Conservation (phyloP, 2,329 filamentous ascomycete species). For the Stemphylium beticola region DNA sequence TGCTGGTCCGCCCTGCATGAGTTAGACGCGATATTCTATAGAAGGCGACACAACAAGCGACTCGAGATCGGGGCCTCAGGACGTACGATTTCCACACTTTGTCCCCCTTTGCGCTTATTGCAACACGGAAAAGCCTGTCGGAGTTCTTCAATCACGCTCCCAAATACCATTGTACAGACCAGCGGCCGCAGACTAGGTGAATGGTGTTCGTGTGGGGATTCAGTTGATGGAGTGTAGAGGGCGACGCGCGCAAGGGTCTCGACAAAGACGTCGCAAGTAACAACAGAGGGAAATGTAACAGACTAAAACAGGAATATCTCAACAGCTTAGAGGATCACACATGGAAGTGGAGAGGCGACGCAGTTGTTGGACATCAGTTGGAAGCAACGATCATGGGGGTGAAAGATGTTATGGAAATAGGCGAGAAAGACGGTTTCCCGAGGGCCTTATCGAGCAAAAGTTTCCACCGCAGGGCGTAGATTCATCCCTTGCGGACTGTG, state of each 20-base stretch:
- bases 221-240: not conserved
- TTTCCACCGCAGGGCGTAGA: constrained; percentile 21
- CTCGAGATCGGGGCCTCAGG: not conserved
- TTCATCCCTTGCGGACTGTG: constrained; percentile 41
- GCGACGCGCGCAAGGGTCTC: constrained; percentile 1
- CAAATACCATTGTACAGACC: not conserved
- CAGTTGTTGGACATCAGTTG: not conserved
- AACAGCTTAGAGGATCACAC: not conserved
- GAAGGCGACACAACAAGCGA: not conserved
- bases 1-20: constrained; percentile 35
- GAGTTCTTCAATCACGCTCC: not conserved
- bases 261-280: constrained; percentile 1
- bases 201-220: constrained; percentile 4
- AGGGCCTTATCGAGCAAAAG: constrained; percentile 26
- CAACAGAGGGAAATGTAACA: not conserved
- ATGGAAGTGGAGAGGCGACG: constrained; percentile 1
- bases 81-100: not conserved
- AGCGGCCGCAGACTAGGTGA: not conserved
- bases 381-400: not conserved
- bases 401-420: not conserved
- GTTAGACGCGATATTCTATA: not conserved
- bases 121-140: not conserved
- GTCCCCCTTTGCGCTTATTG: not conserved
- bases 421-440: constrained; percentile 27
- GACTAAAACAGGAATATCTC: constrained; percentile 8